Percentiles rank a stretch among this genome's conserved stretches.
These are phyloP conservation scores for Schizosaccharomyces versatilis DNA, from an alignment of 1,139 yeast species.

Conservation along the genomic window DNA sequence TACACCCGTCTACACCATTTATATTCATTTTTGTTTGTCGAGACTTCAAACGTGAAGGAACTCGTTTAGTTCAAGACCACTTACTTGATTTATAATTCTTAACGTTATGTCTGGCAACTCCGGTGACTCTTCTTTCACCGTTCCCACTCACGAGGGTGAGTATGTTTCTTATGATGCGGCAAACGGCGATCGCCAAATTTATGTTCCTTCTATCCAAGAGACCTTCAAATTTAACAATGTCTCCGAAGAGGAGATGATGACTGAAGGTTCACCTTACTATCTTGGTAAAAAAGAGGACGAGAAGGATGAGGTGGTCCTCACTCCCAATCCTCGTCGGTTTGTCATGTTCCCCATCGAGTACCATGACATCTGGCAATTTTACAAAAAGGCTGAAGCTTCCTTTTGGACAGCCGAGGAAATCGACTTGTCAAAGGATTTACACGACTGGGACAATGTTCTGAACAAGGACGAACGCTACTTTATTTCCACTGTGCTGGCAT, in stretches of 20 bases:
- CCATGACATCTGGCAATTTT: constrained; percentile 97
- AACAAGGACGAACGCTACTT: constrained; percentile 80
- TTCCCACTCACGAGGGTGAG: background rate
- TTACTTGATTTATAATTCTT: too few species aligned
- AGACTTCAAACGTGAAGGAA: too few species aligned
- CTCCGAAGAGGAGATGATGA: background rate
- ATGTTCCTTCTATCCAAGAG: background rate
- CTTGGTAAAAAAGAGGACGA: background rate
- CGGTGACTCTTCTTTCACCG: background rate
- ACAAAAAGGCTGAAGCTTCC: constrained; percentile 95
- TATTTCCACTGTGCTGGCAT: constrained; percentile 80
- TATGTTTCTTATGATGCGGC: background rate
- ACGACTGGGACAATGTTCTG: constrained; percentile 72
- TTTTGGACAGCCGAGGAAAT: constrained; percentile 99
- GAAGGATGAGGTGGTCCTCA: constrained; percentile 48
- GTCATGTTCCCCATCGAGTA: constrained; percentile 93
- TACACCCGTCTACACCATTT: too few species aligned
- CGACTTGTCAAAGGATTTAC: constrained; percentile 72
- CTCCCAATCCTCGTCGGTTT: constrained; percentile 72
- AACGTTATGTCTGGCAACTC: too few species aligned
- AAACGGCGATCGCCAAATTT: background rate
- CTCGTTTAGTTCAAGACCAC: too few species aligned
- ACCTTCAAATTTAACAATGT: background rate
- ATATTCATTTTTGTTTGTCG: too few species aligned
- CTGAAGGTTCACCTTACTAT: background rate